Base-by-base conservation (phyloP, 1,284 basidiomycete species). In the Sanguinoderma infundibulare region DNA sequence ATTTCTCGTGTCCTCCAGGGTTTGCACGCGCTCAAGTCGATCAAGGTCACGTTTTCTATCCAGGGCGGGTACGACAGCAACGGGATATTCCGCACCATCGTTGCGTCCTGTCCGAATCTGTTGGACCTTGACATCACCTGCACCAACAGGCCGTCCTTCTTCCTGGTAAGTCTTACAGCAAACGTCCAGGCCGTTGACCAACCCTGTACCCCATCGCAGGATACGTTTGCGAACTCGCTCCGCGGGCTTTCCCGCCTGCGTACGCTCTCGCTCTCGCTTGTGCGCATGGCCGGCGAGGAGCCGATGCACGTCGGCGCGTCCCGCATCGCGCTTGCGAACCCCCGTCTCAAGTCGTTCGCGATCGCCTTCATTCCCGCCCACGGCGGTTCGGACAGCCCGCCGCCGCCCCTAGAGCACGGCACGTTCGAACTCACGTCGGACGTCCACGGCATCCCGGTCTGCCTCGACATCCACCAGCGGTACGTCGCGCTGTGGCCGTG, bases 41-140 rank as follows among this genome's bases (percentile, higher is more conserved):
- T 91, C 58, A 84, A 81, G 57, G 82, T 91, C 53, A 78, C 83
- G 17, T 91, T 91, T 70, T 81, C 82, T 42, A 80, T 91, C 51
- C 86, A 90, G 66, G 87, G 87, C 5, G 85, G 86, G 66, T 90
- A 90, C 67, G 89, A 91, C 67, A 87, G 87, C 68, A 86, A 84
- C 35, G 85, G 85, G 64, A 76, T 90, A 55, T 77, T 91, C 47
- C 83, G 87, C 51, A 84, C 86, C 4, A 81, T 91, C 60, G 83
- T 85, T 47, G 74, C 83, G 15, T 81, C 86, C 1, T 90, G 88
- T 67, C 89, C 89, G 14, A 79, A 81, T 56, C 77, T 91, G 40
- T 78, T 77, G 34, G 81, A 86, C 66, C 78, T 91, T 7, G 83
- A 88, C 63, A 74, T 91, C 47, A 84, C 83, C 24, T 90, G 87